Base-by-base conservation (phyloP, 768 basidiomycete genomes). In the Suillus hirtellus region DNA sequence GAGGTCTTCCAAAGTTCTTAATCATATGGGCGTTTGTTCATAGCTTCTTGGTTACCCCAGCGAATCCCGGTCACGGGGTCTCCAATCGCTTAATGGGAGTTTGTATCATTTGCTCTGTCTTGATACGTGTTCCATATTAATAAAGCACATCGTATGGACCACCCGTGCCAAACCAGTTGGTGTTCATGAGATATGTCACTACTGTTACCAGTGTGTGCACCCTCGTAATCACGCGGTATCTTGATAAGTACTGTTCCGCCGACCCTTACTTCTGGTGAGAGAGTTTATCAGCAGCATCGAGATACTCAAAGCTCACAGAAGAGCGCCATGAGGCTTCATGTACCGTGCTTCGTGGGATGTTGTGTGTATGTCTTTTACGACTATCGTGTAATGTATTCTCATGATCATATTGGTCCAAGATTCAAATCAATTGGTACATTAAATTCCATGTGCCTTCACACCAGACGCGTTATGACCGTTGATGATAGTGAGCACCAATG, bases 371-470 rank as follows among this genome's bases (percentile, higher is more conserved):
- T 38, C 35, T 37, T 52, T 12, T 27, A 53, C 31, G 31, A 35
- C 35, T 37, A n/a, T 37, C 35, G 40, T 40, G 40, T 42, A 42
- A 42, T 17, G 56, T 19, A 42, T 58, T 58, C 56, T 58, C 56
- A 58, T 42, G 56, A 11, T 42, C 38, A 37, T 31, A 31, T 31
- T 31, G 31, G 31, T 31, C 31, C 31, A 31, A 31, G 31, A 31
- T 31, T 31, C 31, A 5, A 31, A 31, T 31, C 31, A 7, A 31
- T 31, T 34, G 10, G 52, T 34, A 19, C 52, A 34, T 52, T 34
- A 53, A 53, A 34, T 53, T 53, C 34, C 52, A 53, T 52, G 31
- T 52, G 50, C 50, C 31, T 53, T 53, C 31, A 34, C 52, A 34
- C 10, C 50, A 19, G 31, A 34, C 52, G 31, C 31, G 52, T 53